Evolutionary conservation across 306 rosid species (phyloP).

Genomic region (Acacia melanoxylon): DNA sequence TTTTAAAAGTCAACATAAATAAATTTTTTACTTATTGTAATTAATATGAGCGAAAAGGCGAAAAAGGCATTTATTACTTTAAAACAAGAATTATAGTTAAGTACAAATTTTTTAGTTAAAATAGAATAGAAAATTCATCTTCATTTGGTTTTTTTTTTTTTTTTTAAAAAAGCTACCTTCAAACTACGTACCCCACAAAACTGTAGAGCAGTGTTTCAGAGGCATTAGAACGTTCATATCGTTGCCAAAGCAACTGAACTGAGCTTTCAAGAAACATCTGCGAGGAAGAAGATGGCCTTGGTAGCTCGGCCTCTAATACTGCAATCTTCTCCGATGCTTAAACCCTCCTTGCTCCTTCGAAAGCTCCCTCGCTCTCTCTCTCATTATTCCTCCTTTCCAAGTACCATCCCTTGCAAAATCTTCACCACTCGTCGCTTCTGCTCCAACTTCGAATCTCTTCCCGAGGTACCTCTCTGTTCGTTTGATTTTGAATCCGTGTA

Average conservation of each 20-base stretch:
- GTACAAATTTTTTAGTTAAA: too few relatives aligned
- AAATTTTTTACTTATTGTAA: too few relatives aligned
- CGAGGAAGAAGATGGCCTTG: constrained; percentile 41
- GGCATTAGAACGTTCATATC: neutral
- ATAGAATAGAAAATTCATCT: too few relatives aligned
- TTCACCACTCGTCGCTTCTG: constrained; percentile 44
- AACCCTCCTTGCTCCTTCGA: constrained; percentile 30
- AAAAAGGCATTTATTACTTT: too few relatives aligned
- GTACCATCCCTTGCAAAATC: constrained; percentile 34
- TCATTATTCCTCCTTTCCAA: neutral
- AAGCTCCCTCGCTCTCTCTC: constrained; percentile 15
- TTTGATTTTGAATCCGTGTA: neutral
- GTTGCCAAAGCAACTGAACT: neutral
- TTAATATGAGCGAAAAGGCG: too few relatives aligned
- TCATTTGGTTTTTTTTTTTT: too few relatives aligned
- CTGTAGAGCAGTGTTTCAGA: too few relatives aligned
- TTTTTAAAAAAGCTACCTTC: neutral
- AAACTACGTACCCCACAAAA: neutral
- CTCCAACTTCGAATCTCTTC: constrained; percentile 46
- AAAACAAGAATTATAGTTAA: too few relatives aligned
- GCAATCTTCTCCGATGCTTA: constrained; percentile 40
- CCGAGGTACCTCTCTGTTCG: constrained; percentile 30
- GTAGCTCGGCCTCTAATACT: constrained; percentile 49
- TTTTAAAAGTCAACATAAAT: too few relatives aligned
- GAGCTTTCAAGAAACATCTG: neutral